These are phyloP conservation scores for Orbilia blumenaviensis DNA, from an alignment of 2,329 filamentous ascomycete genomes.

Conservation along the genomic window DNA sequence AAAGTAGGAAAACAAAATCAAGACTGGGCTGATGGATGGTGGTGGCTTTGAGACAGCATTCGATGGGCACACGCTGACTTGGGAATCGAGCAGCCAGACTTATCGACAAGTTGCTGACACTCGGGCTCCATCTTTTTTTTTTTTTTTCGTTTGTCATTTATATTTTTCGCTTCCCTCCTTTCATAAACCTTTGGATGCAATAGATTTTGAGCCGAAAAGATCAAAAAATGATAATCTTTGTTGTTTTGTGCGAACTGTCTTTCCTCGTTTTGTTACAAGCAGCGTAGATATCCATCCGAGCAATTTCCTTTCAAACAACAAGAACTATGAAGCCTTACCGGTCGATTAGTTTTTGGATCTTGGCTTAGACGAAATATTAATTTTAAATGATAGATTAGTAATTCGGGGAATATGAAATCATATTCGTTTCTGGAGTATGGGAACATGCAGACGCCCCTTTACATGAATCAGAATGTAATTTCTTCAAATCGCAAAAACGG, in stretches of 20 bases:
- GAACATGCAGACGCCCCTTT: neutral
- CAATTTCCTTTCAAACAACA: neutral
- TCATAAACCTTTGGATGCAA: slow-evolving; percentile 34
- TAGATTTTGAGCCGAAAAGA: slow-evolving; percentile 41
- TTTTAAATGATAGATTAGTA: neutral
- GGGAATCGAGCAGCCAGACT: slow-evolving; percentile 54
- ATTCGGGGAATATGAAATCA: neutral
- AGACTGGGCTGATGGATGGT: slow-evolving; percentile 41
- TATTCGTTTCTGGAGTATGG: neutral
- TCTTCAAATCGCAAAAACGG: neutral
- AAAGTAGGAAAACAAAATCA: slow-evolving; percentile 22
- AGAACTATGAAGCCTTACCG: neutral
- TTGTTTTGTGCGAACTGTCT: neutral
- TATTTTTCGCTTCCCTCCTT: slow-evolving; percentile 25
- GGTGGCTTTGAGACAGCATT: slow-evolving; percentile 53
- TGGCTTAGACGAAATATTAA: neutral
- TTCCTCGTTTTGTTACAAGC: slow-evolving; percentile 1
- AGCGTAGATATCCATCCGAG: slow-evolving; percentile 24
- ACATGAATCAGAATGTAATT: neutral
- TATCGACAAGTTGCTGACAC: slow-evolving; percentile 52
- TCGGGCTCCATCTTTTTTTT: slow-evolving; percentile 21
- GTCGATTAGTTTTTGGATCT: neutral
- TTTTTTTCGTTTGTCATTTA: slow-evolving; percentile 7
- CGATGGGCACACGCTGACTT: slow-evolving; percentile 52
- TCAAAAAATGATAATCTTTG: slow-evolving; percentile 13